These are phyloP conservation scores for Aspergillus tanneri DNA, from an alignment of 2,329 filamentous ascomycete genomes.

Conservation along the genomic window DNA sequence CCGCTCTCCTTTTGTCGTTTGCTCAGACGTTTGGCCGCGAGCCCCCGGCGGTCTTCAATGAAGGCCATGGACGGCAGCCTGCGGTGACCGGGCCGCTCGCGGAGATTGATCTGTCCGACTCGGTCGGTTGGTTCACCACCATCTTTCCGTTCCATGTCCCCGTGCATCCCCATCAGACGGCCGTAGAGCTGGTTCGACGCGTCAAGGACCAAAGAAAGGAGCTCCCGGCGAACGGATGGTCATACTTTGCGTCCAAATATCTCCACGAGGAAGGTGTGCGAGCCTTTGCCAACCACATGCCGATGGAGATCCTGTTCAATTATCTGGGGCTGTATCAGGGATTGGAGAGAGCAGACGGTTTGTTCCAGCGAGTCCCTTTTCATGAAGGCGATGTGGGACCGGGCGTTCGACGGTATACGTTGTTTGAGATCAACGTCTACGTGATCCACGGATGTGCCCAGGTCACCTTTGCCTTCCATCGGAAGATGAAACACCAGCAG, in stretches of 20 bases:
- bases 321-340: constrained; percentile 12
- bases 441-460: neutral
- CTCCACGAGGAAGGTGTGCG: neutral
- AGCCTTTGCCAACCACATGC: neutral
- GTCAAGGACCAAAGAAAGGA: constrained; percentile 7
- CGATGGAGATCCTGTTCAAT: constrained; percentile 12
- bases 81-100: neutral
- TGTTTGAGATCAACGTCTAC: neutral
- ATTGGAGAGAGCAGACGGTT: constrained; percentile 5
- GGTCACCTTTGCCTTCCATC: neutral
- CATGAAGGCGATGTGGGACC: neutral
- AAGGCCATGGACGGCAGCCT: constrained; percentile 17
- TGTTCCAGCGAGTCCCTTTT: neutral
- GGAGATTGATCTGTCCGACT: constrained; percentile 17
- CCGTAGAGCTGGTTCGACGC: neutral
- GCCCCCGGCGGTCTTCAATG: constrained; percentile 4
- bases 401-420: constrained; percentile 10
- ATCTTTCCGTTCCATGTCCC: neutral
- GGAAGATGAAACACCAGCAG: neutral
- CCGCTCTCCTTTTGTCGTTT: constrained; percentile 10
- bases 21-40: constrained; percentile 5
- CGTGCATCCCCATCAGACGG: neutral
- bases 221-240: neutral
- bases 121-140: constrained; percentile 28
- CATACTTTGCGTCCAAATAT: constrained; percentile 4